Evolutionary conservation across 2,329 filamentous ascomycete species (phyloP).

Genomic region (Claviceps africana): DNA sequence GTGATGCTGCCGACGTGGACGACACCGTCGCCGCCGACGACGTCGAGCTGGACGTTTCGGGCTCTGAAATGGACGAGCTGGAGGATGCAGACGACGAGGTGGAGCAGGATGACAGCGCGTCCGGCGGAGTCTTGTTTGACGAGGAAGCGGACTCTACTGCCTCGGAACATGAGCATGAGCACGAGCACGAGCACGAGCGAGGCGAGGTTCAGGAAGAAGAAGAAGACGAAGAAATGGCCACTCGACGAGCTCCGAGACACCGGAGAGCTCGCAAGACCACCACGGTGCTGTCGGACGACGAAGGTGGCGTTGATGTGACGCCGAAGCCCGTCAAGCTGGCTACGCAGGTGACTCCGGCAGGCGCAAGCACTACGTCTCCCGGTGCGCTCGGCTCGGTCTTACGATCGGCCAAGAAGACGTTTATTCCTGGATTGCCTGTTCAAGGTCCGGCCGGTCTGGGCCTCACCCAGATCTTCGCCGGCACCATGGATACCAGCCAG

Average conservation of each 20-base stretch:
- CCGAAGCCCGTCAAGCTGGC: slow-evolving; percentile 30
- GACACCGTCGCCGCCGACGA: slow-evolving; percentile 25
- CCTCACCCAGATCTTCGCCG: slow-evolving; percentile 80
- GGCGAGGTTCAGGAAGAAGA: slow-evolving; percentile 20
- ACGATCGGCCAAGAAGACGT: slow-evolving; percentile 54
- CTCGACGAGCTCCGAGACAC: slow-evolving; percentile 26
- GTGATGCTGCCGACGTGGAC: slow-evolving; percentile 22
- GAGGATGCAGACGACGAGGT: slow-evolving; percentile 24
- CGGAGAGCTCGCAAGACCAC: slow-evolving; percentile 36
- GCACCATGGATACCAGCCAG: slow-evolving; percentile 58
- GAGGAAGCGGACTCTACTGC: slow-evolving; percentile 24
- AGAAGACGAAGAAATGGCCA: slow-evolving; percentile 22
- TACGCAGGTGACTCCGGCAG: slow-evolving; percentile 27
- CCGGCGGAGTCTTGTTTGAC: slow-evolving; percentile 21
- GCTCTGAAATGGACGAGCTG: slow-evolving; percentile 27
- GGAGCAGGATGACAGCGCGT: slow-evolving; percentile 16
- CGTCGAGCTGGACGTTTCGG: slow-evolving; percentile 28
- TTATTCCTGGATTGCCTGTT: slow-evolving; percentile 55
- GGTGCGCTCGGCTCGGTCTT: slow-evolving; percentile 48
- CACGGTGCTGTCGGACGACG: slow-evolving; percentile 48
- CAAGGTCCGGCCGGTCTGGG: slow-evolving; percentile 51
- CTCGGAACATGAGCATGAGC: slow-evolving; percentile 9
- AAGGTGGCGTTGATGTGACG: slow-evolving; percentile 30
- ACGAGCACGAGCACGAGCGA: slow-evolving; percentile 19
- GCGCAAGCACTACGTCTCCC: slow-evolving; percentile 29